Evolutionary conservation across 2,329 filamentous ascomycete genomes (phyloP).

Genomic region (Grosmannia clavigera): DNA sequence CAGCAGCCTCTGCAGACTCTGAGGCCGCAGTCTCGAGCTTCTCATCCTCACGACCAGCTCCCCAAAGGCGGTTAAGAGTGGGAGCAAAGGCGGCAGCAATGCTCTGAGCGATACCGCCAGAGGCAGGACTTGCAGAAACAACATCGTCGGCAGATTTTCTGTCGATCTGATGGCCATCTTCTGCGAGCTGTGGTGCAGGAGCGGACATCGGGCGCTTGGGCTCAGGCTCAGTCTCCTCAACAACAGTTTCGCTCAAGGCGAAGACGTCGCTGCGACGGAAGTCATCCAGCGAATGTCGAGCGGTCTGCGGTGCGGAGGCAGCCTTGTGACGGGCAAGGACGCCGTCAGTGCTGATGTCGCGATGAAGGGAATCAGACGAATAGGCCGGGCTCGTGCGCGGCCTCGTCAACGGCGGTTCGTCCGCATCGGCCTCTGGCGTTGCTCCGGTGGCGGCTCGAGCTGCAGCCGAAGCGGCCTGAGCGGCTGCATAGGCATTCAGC

Average conservation of each 20-base stretch:
- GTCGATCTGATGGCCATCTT: not conserved
- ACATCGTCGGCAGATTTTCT: not conserved
- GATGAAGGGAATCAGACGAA: not conserved
- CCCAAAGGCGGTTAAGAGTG: not conserved
- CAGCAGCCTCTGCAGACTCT: not conserved
- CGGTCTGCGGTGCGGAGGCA: not conserved
- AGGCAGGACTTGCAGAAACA: not conserved
- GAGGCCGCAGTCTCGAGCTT: not conserved
- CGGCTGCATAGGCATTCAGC: slow-evolving; percentile 4
- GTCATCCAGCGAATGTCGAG: not conserved
- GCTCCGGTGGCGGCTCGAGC: not conserved
- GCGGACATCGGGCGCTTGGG: not conserved
- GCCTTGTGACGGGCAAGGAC: not conserved
- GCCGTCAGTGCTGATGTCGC: not conserved
- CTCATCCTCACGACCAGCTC: not conserved
- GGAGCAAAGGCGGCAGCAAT: not conserved
- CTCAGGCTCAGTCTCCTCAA: not conserved
- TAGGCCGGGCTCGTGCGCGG: not conserved
- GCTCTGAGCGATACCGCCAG: not conserved
- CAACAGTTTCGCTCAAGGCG: not conserved
- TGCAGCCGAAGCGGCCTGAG: not conserved
- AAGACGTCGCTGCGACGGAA: not conserved
- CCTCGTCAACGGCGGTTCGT: not conserved
- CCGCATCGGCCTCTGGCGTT: not conserved
- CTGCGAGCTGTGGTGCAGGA: not conserved